A percentile compares a stretch with the other conserved stretches of the same genome.
Conservation (phyloP, 139 green algal genomes). For the Penium margaritaceum region DNA sequence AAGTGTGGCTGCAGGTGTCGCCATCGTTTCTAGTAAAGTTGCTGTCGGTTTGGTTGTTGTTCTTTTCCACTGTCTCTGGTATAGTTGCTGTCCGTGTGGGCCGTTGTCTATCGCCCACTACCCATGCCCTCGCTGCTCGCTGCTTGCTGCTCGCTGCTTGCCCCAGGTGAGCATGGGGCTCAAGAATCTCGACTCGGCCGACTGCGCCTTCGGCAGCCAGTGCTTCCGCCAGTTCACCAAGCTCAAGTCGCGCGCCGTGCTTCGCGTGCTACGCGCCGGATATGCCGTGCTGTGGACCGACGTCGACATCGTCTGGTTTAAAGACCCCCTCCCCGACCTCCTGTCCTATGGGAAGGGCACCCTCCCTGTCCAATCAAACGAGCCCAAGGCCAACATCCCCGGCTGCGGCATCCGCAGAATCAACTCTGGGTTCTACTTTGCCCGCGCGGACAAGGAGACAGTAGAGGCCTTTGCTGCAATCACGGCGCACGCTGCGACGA, state of each 20-base stretch:
- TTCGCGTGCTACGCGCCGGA: conserved; percentile 18
- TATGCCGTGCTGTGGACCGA: conserved; percentile 32
- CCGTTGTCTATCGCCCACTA: too few species aligned
- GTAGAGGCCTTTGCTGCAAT: conserved; percentile 27
- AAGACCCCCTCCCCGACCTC: not conserved
- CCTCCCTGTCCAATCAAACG: not conserved
- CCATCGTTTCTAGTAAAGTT: too few species aligned
- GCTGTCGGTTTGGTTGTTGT: too few species aligned
- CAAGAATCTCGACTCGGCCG: conserved; percentile 1
- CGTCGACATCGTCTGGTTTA: conserved; percentile 27
- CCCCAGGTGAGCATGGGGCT: not conserved
- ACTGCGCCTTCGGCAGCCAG: conserved; percentile 5
- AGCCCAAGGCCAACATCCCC: not conserved
- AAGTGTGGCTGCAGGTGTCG: too few species aligned
- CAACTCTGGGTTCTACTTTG: conserved; percentile 38
- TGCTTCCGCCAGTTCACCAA: conserved; percentile 19
- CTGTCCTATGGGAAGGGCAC: not conserved
- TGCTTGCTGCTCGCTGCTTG: too few species aligned
- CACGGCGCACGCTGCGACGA: conserved; percentile 5
- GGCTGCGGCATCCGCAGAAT: not conserved
- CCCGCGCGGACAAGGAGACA: conserved; percentile 1
- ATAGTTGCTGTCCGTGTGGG: too few species aligned
- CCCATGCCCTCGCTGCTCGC: too few species aligned
- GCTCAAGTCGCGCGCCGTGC: conserved; percentile 19
- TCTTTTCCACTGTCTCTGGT: too few species aligned